Evolutionary conservation across 352 stramenopile species (phyloP).

Genomic region (Phytophthora macrochlamydospora): DNA sequence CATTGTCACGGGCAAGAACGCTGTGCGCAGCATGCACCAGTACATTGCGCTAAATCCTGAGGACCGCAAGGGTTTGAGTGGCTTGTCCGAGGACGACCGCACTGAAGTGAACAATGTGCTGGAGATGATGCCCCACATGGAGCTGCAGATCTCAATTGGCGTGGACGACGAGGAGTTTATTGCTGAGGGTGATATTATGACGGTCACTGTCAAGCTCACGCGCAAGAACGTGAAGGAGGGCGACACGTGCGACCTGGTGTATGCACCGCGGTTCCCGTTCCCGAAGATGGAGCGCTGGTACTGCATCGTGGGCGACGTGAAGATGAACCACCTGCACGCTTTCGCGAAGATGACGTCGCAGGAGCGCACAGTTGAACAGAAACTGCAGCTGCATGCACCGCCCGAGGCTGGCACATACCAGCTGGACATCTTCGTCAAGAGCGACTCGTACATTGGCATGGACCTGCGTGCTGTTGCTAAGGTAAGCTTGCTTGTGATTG

Average conservation of each 20-base stretch:
- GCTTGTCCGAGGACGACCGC: constrained; percentile 92
- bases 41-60: constrained; percentile 93
- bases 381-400: constrained; percentile 97
- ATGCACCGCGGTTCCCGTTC: constrained; percentile 96
- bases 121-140: constrained; percentile 95
- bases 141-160: constrained; percentile 91
- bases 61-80: constrained; percentile 93
- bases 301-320: constrained; percentile 94
- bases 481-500: constrained; percentile 38
- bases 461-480: constrained; percentile 93
- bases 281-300: constrained; percentile 97
- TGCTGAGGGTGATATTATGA: constrained; percentile 99
- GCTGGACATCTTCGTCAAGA: constrained; percentile 98
- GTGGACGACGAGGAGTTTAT: constrained; percentile 94
- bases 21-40: constrained; percentile 92
- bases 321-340: constrained; percentile 95
- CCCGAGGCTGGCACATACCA: constrained; percentile 93
- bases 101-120: constrained; percentile 94
- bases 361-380: constrained; percentile 86
- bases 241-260: constrained; percentile 94
- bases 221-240: constrained; percentile 97
- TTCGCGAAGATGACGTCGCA: constrained; percentile 97
- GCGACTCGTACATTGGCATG: constrained; percentile 97
- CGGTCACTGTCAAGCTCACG: constrained; percentile 95
- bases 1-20: constrained; percentile 92